Conservation (phyloP, 2,329 filamentous ascomycete genomes). For the Talaromyces sp. region DNA sequence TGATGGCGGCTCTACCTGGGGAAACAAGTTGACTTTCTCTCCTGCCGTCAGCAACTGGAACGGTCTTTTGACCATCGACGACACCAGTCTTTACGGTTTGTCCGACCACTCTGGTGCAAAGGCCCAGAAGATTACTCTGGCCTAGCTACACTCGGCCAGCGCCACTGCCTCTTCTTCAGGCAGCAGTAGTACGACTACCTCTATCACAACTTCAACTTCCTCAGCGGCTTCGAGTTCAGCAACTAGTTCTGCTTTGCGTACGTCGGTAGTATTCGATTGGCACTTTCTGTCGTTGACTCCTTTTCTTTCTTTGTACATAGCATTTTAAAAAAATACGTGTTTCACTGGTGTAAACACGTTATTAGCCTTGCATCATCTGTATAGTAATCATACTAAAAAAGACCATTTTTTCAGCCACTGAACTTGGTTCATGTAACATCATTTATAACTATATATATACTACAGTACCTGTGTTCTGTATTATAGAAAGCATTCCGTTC, state of each 20-base stretch:
- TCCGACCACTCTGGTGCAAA: conserved; percentile 4
- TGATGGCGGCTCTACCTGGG: conserved; percentile 7
- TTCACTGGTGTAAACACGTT: background rate
- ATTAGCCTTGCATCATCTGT: background rate
- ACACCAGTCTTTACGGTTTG: background rate
- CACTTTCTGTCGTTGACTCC: background rate
- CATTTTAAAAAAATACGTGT: background rate
- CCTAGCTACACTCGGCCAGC: background rate
- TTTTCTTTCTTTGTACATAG: background rate
- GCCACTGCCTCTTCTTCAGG: background rate
- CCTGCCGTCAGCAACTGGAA: conserved; percentile 4
- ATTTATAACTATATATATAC: too few species aligned
- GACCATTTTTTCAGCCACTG: too few species aligned
- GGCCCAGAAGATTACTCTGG: background rate
- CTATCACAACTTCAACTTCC: background rate
- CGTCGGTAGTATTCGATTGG: background rate
- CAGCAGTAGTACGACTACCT: background rate
- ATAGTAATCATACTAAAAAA: background rate
- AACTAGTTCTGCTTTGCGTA: background rate
- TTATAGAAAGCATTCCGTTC: too few species aligned
- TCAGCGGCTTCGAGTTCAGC: background rate
- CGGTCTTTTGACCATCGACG: conserved; percentile 4
- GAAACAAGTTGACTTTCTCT: conserved; percentile 3
- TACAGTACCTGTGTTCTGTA: too few species aligned
- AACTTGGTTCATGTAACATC: too few species aligned